phyloP scores from a whole-genome alignment of 2,329 filamentous ascomycete species.

The Colletotrichum sp. region DNA sequence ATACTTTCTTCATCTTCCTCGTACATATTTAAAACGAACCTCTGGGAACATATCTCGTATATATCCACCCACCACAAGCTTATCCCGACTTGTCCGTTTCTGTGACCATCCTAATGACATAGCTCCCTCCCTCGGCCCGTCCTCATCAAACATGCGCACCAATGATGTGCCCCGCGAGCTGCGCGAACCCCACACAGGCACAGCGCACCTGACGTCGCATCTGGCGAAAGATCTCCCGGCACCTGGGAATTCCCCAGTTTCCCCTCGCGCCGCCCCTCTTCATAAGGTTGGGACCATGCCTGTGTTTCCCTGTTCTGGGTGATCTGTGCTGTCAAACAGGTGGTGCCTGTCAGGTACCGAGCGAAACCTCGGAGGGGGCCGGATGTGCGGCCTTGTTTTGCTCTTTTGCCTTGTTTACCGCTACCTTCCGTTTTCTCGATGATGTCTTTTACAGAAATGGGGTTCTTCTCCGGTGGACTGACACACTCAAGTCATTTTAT shows the following conservation, averaged over 20 bases:
- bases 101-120: not conserved
- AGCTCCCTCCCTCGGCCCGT: not conserved
- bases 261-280: not conserved
- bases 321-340: not conserved
- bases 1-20: not conserved
- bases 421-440: not conserved
- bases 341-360: not conserved
- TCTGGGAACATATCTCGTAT: not conserved
- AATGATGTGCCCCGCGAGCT: not conserved
- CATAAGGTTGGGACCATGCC: not conserved
- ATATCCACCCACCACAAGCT: not conserved
- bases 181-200: not conserved
- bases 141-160: conserved; percentile 2
- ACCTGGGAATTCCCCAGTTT: not conserved
- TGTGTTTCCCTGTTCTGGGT: not conserved
- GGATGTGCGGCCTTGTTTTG: not conserved
- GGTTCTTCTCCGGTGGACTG: not conserved
- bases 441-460: not conserved
- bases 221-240: conserved; percentile 2
- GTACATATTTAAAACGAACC: not conserved
- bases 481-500: not conserved
- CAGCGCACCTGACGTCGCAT: conserved; percentile 1
- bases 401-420: not conserved
- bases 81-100: not conserved
- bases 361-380: not conserved